Conservation (phyloP, 495 filamentous ascomycete genomes). For the Podospora anserina region DNA sequence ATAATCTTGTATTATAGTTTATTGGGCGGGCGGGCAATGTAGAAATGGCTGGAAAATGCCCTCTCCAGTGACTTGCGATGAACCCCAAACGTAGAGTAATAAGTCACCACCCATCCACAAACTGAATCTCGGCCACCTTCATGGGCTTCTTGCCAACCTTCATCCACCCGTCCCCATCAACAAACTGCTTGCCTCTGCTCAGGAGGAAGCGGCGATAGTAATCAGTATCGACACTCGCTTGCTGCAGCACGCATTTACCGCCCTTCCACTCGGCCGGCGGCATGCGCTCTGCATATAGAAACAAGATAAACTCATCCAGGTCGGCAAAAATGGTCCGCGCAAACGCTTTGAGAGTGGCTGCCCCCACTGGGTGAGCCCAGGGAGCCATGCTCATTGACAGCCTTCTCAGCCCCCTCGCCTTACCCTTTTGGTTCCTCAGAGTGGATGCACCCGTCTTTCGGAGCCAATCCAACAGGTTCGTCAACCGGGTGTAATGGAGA, state of each 20-base stretch:
- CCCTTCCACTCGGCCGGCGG: constrained; percentile 27
- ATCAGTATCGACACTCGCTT: constrained; percentile 17
- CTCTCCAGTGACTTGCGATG: not conserved
- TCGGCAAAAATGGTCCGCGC: constrained; percentile 27
- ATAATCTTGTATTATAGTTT: constrained; percentile 31
- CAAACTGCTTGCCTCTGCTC: constrained; percentile 27
- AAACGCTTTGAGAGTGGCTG: constrained; percentile 28
- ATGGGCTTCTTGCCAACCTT: constrained; percentile 26
- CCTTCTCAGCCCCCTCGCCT: constrained; percentile 52
- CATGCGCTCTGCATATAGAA: constrained; percentile 24
- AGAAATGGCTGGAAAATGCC: not conserved
- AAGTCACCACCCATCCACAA: constrained; percentile 25
- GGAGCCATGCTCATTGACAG: constrained; percentile 58
- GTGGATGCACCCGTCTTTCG: constrained; percentile 14
- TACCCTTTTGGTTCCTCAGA: not conserved
- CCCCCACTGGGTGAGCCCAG: constrained; percentile 48
- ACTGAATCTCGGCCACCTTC: constrained; percentile 27
- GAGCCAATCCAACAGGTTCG: constrained; percentile 27
- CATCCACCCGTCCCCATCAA: constrained; percentile 27
- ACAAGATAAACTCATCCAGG: constrained; percentile 30
- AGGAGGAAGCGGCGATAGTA: constrained; percentile 26
- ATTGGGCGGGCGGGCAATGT: not conserved
- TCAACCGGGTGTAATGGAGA: constrained; percentile 22
- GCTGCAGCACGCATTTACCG: constrained; percentile 19
- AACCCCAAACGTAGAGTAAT: not conserved